phyloP scores from a whole-genome alignment of 352 stramenopile genomes.

The Pythium rhizo-oryzae region DNA sequence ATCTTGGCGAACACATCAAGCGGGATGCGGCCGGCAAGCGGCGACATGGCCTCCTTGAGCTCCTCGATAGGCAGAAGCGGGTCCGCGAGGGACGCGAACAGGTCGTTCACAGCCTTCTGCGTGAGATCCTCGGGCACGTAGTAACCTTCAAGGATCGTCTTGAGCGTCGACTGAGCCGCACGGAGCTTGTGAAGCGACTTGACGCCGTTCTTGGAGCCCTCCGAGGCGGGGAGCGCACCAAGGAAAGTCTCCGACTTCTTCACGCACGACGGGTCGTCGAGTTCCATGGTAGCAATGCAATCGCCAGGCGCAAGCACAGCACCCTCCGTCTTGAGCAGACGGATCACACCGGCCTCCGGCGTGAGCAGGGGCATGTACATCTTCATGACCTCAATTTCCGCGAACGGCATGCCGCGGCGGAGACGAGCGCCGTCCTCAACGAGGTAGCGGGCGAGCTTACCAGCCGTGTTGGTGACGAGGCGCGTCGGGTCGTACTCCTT shows the following conservation, averaged over 20 bases:
- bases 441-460: slow-evolving; percentile 99
- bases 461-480: slow-evolving; percentile 97
- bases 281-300: slow-evolving; percentile 96
- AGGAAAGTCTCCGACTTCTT: slow-evolving; percentile 93
- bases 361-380: slow-evolving; percentile 99
- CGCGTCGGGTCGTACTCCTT: slow-evolving; percentile 99
- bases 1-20: slow-evolving; percentile 91
- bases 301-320: slow-evolving; percentile 95
- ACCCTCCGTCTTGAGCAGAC: slow-evolving; percentile 96
- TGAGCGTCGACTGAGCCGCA: slow-evolving; percentile 82
- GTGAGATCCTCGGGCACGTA: slow-evolving; percentile 85
- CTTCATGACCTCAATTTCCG: slow-evolving; percentile 99
- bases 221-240: slow-evolving; percentile 62
- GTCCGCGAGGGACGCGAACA: slow-evolving; percentile 72
- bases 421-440: slow-evolving; percentile 94
- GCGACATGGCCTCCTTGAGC: slow-evolving; percentile 97
- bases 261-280: slow-evolving; percentile 98
- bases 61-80: slow-evolving; percentile 90
- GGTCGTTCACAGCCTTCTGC: slow-evolving; percentile 83
- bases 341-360: slow-evolving; percentile 95
- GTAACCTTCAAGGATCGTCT: slow-evolving; percentile 96
- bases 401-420: slow-evolving; percentile 84
- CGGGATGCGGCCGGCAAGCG: slow-evolving; percentile 96
- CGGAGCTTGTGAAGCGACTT: slow-evolving; percentile 75
- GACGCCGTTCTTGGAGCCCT: slow-evolving; percentile 38